Evolutionary conservation across 1,284 basidiomycete genomes (phyloP).

Genomic region (Rhodotorula sp.): DNA sequence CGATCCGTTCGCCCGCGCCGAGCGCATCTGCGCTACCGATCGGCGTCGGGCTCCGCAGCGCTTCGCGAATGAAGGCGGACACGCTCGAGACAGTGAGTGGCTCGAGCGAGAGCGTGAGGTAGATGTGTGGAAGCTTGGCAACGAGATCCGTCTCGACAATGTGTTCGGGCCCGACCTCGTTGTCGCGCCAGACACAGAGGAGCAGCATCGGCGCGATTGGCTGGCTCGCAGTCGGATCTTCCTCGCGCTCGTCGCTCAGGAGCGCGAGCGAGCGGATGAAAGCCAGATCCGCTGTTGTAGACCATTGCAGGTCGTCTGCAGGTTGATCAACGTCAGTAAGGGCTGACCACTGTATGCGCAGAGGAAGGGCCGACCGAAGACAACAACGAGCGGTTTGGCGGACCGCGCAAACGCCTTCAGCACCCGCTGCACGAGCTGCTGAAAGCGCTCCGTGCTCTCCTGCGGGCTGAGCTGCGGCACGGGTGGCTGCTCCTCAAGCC

Average conservation of each 20-base stretch:
- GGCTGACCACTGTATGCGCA: background rate
- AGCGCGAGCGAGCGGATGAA: conserved; percentile 35
- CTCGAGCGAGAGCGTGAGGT: conserved; percentile 23
- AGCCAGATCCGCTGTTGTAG: conserved; percentile 24
- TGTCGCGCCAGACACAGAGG: conserved; percentile 35
- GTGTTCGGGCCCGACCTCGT: conserved; percentile 34
- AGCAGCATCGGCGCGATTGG: conserved; percentile 31
- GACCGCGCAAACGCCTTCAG: conserved; percentile 30
- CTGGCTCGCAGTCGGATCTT: conserved; percentile 18
- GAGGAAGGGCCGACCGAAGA: conserved; percentile 26
- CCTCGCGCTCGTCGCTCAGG: background rate
- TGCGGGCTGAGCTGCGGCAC: conserved; percentile 20
- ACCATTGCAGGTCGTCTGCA: conserved; percentile 39
- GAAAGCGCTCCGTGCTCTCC: conserved; percentile 35
- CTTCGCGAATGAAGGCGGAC: conserved; percentile 17
- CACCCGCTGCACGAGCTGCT: conserved; percentile 24
- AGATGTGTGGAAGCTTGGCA: conserved; percentile 8
- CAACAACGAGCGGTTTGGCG: conserved; percentile 33
- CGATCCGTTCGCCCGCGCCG: background rate
- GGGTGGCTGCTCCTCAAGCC: conserved; percentile 28
- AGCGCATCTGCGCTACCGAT: background rate
- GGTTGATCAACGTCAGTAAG: background rate
- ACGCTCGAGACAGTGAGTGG: conserved; percentile 26
- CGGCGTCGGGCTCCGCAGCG: conserved; percentile 17
- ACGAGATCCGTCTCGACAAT: conserved; percentile 32